Evolutionary conservation across 768 basidiomycete genomes (phyloP).

Genomic region (Trametes elegans): DNA sequence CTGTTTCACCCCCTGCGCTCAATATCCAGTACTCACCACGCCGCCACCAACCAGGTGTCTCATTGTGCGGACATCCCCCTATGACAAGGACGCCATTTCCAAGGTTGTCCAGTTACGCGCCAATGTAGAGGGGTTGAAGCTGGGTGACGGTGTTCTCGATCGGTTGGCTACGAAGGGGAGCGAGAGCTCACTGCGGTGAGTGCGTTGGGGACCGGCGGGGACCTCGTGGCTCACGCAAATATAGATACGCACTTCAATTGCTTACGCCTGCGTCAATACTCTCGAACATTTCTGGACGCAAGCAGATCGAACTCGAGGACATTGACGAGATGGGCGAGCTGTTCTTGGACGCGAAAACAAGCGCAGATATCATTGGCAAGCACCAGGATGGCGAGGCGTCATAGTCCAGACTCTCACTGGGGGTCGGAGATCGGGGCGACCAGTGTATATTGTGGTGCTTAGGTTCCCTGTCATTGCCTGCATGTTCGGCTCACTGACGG

Average conservation of each 20-base stretch:
- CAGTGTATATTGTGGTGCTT: neutral
- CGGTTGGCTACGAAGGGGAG: constrained; percentile 80
- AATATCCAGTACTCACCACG: neutral
- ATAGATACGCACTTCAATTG: constrained; percentile 86
- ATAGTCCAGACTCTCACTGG: neutral
- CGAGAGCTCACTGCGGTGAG: constrained; percentile 74
- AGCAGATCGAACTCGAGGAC: constrained; percentile 83
- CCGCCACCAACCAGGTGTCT: constrained; percentile 60
- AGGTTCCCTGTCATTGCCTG: neutral
- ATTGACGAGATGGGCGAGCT: constrained; percentile 91
- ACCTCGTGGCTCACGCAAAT: neutral
- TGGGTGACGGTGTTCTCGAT: constrained; percentile 75
- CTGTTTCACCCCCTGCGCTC: too few relatives aligned
- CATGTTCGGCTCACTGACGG: neutral
- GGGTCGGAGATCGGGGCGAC: constrained; percentile 2
- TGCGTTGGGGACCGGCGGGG: too few relatives aligned
- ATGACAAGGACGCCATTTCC: constrained; percentile 79
- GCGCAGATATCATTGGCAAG: constrained; percentile 27
- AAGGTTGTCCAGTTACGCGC: constrained; percentile 86
- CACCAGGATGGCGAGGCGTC: constrained; percentile 9
- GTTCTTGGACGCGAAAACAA: constrained; percentile 91
- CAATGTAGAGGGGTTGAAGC: constrained; percentile 79
- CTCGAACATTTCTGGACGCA: constrained; percentile 71
- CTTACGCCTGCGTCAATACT: constrained; percentile 90
- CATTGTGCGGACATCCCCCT: constrained; percentile 90